Evolutionary conservation across 805 yeast species (phyloP).

Genomic region (Ogataea sp.): DNA sequence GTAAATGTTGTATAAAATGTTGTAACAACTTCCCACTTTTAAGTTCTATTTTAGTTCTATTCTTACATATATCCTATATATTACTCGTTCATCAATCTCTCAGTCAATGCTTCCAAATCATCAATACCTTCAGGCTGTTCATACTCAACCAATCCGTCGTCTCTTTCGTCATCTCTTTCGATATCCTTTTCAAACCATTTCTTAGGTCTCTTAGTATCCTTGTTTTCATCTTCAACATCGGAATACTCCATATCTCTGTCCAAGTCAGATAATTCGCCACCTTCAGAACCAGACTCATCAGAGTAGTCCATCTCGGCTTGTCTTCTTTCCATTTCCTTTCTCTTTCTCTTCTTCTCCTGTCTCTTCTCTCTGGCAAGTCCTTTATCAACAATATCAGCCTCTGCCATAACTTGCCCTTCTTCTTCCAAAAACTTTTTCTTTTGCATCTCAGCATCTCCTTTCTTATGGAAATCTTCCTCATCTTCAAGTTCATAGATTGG

Average conservation of each 20-base stretch:
- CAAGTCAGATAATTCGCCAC: slow-evolving; percentile 25
- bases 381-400: slow-evolving; percentile 74
- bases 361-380: slow-evolving; percentile 65
- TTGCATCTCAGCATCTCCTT: slow-evolving; percentile 58
- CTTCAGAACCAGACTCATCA: slow-evolving; percentile 12
- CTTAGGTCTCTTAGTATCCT: slow-evolving; percentile 28
- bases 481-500: slow-evolving; percentile 85
- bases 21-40: too few species aligned
- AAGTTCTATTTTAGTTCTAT: too few species aligned
- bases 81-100: slow-evolving; percentile 30
- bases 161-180: slow-evolving; percentile 1
- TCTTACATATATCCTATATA: too few species aligned
- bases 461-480: slow-evolving; percentile 74
- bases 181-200: slow-evolving; percentile 41
- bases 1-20: too few species aligned
- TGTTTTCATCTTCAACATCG: slow-evolving; percentile 25
- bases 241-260: slow-evolving; percentile 37
- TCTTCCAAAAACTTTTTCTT: slow-evolving; percentile 56
- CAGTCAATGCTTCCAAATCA: slow-evolving; percentile 86
- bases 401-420: slow-evolving; percentile 63
- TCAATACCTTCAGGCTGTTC: slow-evolving; percentile 88
- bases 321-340: slow-evolving; percentile 69
- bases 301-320: slow-evolving; percentile 33
- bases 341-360: slow-evolving; percentile 80
- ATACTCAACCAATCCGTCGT: slow-evolving; percentile 49